Evolutionary conservation across 495 filamentous ascomycete genomes (phyloP).

Genomic region (Xylaria castorea): DNA sequence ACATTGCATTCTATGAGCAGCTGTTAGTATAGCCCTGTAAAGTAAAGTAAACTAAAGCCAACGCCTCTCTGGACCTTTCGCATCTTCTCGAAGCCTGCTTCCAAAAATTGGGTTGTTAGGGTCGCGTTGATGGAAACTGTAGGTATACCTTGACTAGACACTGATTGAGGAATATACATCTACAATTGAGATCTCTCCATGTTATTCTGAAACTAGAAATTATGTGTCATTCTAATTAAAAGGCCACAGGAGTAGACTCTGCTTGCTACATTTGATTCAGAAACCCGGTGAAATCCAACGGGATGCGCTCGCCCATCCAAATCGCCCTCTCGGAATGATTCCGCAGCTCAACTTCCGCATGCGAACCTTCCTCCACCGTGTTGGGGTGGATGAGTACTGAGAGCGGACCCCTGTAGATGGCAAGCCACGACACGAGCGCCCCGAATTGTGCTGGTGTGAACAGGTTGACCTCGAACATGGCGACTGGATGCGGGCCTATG

Average conservation of each 20-base stretch:
- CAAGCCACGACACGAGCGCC: slow-evolving; percentile 84
- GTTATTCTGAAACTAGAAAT: not conserved
- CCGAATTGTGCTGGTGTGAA: slow-evolving; percentile 88
- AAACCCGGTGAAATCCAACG: slow-evolving; percentile 58
- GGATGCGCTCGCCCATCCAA: slow-evolving; percentile 80
- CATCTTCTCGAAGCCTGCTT: not conserved
- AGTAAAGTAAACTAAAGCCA: not conserved
- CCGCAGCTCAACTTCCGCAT: slow-evolving; percentile 56
- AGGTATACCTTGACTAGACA: not conserved
- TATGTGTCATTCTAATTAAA: not conserved
- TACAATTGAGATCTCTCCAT: not conserved
- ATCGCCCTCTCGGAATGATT: slow-evolving; percentile 80
- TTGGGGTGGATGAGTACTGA: slow-evolving; percentile 85
- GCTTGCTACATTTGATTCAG: not conserved
- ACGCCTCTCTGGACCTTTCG: not conserved
- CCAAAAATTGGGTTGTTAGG: not conserved
- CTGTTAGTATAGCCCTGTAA: not conserved
- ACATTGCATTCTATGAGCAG: not conserved
- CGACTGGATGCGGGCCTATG: slow-evolving; percentile 80
- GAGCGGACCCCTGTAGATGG: slow-evolving; percentile 82
- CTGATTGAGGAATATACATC: not conserved
- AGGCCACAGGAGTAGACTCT: not conserved
- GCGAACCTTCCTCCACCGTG: slow-evolving; percentile 54
- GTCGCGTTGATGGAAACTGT: not conserved
- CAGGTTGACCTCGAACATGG: slow-evolving; percentile 93